Evolutionary conservation across 2,329 filamentous ascomycete species (phyloP).

Genomic region (Ceratocystis diversiconidia): DNA sequence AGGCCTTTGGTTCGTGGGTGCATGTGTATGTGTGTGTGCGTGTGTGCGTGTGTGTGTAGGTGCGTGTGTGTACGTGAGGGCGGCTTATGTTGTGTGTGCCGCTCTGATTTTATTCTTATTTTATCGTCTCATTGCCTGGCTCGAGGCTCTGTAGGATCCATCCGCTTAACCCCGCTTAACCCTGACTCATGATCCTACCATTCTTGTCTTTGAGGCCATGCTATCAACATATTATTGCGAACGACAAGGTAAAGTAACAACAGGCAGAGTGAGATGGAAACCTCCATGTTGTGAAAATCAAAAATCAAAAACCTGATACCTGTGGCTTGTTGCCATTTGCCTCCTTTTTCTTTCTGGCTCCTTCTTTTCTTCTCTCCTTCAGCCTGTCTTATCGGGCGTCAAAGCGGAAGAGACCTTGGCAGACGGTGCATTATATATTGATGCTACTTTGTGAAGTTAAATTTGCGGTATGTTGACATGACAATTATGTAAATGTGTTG

Average conservation of each 20-base stretch:
- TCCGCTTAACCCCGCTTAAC: constrained; percentile 5
- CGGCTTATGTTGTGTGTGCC: background rate
- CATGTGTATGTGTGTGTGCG: too few species aligned
- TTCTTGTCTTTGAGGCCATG: background rate
- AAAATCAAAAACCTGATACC: too few species aligned
- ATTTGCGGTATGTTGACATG: too few species aligned
- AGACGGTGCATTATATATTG: background rate
- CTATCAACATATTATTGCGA: background rate
- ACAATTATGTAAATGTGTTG: background rate
- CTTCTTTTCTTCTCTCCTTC: too few species aligned
- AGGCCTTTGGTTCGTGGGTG: background rate
- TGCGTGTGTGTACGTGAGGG: background rate
- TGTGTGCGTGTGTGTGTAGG: too few species aligned
- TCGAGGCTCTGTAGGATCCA: constrained; percentile 1
- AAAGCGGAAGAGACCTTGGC: background rate
- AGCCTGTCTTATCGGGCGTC: background rate
- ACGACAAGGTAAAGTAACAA: too few species aligned
- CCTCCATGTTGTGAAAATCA: too few species aligned
- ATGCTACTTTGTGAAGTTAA: too few species aligned
- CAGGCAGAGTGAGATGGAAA: too few species aligned
- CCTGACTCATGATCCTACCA: background rate
- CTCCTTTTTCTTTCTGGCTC: too few species aligned
- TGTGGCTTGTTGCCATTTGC: too few species aligned
- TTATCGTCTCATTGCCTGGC: background rate
- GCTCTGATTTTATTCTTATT: background rate